Conservation (phyloP, 192 early-diverging fungal species). For the Glomus cerebriforme region DNA sequence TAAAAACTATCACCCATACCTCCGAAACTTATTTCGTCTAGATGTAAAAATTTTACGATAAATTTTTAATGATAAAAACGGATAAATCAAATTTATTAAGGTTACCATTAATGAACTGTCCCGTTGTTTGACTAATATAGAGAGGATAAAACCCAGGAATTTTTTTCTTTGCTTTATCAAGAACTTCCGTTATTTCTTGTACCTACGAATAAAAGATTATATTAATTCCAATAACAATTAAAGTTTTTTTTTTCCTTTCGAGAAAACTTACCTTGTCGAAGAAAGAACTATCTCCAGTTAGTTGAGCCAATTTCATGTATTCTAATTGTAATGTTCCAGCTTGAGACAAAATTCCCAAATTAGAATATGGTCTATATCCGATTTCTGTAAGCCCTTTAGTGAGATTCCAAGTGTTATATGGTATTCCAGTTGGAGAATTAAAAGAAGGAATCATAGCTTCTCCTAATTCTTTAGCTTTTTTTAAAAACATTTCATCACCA, state of each 20-base stretch:
- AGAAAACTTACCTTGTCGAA: constrained; percentile 50
- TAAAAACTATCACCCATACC: constrained; percentile 62
- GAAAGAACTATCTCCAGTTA: constrained; percentile 73
- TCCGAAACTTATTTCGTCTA: constrained; percentile 45
- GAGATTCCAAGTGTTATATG: constrained; percentile 64
- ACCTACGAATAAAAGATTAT: constrained; percentile 39
- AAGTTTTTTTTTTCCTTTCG: neutral
- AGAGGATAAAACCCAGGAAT: constrained; percentile 63
- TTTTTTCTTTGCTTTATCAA: constrained; percentile 43
- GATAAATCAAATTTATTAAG: constrained; percentile 33
- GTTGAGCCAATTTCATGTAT: constrained; percentile 76
- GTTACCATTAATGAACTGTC: constrained; percentile 26
- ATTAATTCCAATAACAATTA: neutral
- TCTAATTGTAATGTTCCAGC: constrained; percentile 82
- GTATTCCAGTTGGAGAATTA: constrained; percentile 71
- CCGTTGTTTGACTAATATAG: constrained; percentile 46
- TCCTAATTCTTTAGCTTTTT: constrained; percentile 71
- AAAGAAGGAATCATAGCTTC: constrained; percentile 74
- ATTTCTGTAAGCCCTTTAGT: constrained; percentile 17
- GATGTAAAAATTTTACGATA: constrained; percentile 17
- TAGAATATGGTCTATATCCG: neutral
- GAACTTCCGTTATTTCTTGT: constrained; percentile 57
- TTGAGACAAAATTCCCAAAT: constrained; percentile 57
- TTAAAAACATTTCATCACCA: constrained; percentile 63
- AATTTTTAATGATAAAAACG: neutral